Percentiles rank a stretch among this genome's conserved stretches.
Evolutionary conservation across 148 eudicot genomes (phyloP).

Genomic region (Drosera capensis): DNA sequence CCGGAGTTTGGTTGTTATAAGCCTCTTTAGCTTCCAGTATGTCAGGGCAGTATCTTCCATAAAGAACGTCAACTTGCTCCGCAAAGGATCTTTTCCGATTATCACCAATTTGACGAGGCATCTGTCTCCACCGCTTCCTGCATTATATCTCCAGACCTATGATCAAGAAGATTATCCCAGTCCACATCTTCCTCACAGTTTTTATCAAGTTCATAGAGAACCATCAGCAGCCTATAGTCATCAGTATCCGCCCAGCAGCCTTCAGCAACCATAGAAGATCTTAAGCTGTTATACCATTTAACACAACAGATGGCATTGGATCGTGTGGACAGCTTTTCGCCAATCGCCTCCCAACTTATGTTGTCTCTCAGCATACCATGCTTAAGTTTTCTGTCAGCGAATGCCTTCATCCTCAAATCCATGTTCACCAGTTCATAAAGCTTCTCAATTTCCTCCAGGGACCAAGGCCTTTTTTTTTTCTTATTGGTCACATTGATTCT

Average conservation of each 20-base stretch:
- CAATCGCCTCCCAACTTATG: slow-evolving; percentile 23
- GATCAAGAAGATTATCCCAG: slow-evolving; percentile 26
- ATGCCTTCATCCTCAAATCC: slow-evolving; percentile 19
- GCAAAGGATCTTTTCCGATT: slow-evolving; percentile 14
- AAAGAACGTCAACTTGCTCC: slow-evolving; percentile 27
- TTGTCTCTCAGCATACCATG: slow-evolving; percentile 27
- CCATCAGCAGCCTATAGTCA: slow-evolving; percentile 25
- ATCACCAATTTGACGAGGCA: slow-evolving; percentile 22
- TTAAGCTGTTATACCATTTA: slow-evolving; percentile 21
- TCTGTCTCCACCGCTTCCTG: slow-evolving; percentile 22
- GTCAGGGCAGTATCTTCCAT: slow-evolving; percentile 20
- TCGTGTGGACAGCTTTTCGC: slow-evolving; percentile 13
- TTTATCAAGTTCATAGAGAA: slow-evolving; percentile 18
- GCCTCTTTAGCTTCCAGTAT: slow-evolving; percentile 17
- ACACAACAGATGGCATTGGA: slow-evolving; percentile 9
- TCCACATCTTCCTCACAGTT: slow-evolving; percentile 26
- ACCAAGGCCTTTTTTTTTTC: slow-evolving; percentile 24
- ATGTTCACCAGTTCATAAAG: slow-evolving; percentile 22
- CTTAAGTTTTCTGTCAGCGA: slow-evolving; percentile 14
- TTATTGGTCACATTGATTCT: slow-evolving; percentile 7
- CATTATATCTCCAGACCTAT: slow-evolving; percentile 25
- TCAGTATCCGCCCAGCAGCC: slow-evolving; percentile 24
- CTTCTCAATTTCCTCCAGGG: slow-evolving; percentile 23
- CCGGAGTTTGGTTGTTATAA: slow-evolving; percentile 14
- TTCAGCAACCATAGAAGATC: slow-evolving; percentile 21